A percentile compares a stretch with the other conserved stretches of the same genome.
Conservation (phyloP, 441 rosid genomes). For the Pelargonium cotyledonis region DNA sequence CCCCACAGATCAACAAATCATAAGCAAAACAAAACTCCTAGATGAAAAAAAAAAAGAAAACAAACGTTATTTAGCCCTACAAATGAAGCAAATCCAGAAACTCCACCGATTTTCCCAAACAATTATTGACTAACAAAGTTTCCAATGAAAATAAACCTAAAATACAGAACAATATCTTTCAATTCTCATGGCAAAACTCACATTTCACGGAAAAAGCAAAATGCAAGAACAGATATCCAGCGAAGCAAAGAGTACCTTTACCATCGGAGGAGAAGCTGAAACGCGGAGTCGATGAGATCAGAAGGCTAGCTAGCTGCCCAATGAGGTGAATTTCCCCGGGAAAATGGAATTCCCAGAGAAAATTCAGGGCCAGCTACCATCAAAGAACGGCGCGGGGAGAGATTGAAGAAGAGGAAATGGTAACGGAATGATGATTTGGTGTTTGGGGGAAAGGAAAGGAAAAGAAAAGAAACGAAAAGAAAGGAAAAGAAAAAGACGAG, state of each 20-base stretch:
- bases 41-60: neutral
- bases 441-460: neutral
- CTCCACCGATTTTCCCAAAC: neutral
- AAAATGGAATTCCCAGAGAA: neutral
- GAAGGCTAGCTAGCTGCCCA: neutral
- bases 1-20: slow-evolving; percentile 25
- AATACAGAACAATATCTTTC: too few species aligned
- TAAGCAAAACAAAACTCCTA: slow-evolving; percentile 12
- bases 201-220: neutral
- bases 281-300: neutral
- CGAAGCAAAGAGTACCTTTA: slow-evolving; percentile 2
- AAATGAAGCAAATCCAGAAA: neutral
- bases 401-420: neutral
- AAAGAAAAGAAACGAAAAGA: neutral
- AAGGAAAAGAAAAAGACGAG: neutral
- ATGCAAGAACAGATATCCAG: neutral
- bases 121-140: neutral
- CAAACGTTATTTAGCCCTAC: neutral
- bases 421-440: neutral
- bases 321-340: slow-evolving; percentile 1
- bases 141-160: neutral
- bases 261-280: slow-evolving; percentile 3
- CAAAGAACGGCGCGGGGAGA: too few species aligned
- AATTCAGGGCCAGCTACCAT: slow-evolving; percentile 1
- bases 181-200: neutral